Percentiles rank a stretch among this genome's conserved stretches.
Conservation (phyloP, 768 basidiomycete genomes). For the Boletus subcaerulescens region DNA sequence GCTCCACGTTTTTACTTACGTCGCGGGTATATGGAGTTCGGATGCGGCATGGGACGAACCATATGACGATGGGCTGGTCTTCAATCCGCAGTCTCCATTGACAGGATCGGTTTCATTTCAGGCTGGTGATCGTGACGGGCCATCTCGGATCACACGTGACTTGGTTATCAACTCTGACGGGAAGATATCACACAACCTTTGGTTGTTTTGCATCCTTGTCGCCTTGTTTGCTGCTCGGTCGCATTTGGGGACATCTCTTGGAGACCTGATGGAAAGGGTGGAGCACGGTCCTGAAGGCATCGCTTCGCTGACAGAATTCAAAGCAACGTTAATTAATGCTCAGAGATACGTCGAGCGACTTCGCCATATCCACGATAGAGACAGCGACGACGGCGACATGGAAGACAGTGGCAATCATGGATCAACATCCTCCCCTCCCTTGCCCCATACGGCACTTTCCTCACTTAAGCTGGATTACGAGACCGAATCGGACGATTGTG, state of each 20-base stretch:
- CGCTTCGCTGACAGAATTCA: conserved; percentile 19
- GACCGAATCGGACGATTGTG: conserved; percentile 10
- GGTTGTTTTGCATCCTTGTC: conserved; percentile 42
- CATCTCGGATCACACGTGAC: conserved; percentile 11
- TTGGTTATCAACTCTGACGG: conserved; percentile 51
- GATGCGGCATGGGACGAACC: conserved; percentile 27
- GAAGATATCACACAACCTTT: conserved; percentile 47
- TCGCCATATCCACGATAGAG: conserved; percentile 11
- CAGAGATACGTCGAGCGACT: conserved; percentile 23
- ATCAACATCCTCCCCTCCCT: conserved; percentile 19
- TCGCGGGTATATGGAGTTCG: conserved; percentile 21
- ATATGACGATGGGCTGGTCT: conserved; percentile 22
- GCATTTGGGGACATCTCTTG: conserved; percentile 12
- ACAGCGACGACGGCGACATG: conserved; percentile 15
- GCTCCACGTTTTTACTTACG: conserved; percentile 17
- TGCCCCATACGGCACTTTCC: conserved; percentile 19
- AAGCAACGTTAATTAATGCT: conserved; percentile 24
- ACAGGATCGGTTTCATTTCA: conserved; percentile 12
- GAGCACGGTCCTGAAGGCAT: conserved; percentile 11
- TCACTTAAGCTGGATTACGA: conserved; percentile 19
- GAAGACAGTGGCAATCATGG: conserved; percentile 21
- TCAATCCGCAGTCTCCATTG: conserved; percentile 23
- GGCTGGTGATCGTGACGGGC: conserved; percentile 7
- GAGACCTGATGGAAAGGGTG: conserved; percentile 11
- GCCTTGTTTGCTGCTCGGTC: conserved; percentile 18